Evolutionary conservation across 2,329 filamentous ascomycete species (phyloP).

Genomic region (Cadophora luteo-olivacea): DNA sequence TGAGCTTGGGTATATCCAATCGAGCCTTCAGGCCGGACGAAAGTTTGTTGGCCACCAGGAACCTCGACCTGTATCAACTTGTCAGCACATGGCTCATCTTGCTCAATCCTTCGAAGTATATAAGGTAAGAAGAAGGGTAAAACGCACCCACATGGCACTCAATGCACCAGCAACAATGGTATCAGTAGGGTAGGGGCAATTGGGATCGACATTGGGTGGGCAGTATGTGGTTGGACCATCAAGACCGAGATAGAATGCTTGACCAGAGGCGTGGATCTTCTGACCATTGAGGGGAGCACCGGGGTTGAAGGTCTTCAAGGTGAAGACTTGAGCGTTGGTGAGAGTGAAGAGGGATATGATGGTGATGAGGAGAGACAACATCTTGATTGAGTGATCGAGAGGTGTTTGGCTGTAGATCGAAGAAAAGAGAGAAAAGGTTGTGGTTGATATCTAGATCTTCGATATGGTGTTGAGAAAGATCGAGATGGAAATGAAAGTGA

Average conservation of each 20-base stretch:
- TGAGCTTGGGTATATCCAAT: conserved; percentile 60
- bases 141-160: conserved; percentile 6
- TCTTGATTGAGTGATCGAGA: neutral
- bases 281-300: neutral
- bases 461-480: neutral
- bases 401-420: neutral
- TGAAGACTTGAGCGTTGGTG: conserved; percentile 6
- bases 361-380: neutral
- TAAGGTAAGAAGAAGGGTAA: neutral
- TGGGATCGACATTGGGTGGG: neutral
- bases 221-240: conserved; percentile 12
- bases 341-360: neutral
- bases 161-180: neutral
- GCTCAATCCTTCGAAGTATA: too few species aligned
- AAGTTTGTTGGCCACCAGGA: conserved; percentile 68
- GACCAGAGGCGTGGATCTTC: conserved; percentile 12
- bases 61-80: conserved; percentile 46
- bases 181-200: neutral
- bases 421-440: neutral
- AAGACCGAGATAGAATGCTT: conserved; percentile 18
- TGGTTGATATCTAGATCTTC: neutral
- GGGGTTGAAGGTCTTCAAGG: conserved; percentile 9
- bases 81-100: too few species aligned
- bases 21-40: conserved; percentile 59
- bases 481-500: neutral